Evolutionary conservation across 169 alveolate species (phyloP).

Genomic region (Fabrea salina): DNA sequence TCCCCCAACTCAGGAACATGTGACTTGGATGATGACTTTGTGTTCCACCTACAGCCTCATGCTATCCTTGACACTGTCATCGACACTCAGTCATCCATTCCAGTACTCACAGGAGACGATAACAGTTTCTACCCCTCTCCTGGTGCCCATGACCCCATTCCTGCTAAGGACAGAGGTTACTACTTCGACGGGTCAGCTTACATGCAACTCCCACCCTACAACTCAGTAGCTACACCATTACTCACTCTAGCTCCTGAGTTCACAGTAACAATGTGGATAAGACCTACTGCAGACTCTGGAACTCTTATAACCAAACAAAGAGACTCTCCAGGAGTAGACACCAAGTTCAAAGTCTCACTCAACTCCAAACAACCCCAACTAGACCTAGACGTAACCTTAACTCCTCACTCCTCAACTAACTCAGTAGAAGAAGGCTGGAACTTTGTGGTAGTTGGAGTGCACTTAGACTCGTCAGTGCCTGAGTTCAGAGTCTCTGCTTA

Average conservation of each 20-base stretch:
- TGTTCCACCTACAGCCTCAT: not conserved
- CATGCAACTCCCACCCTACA: not conserved
- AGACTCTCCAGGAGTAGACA: too few species aligned
- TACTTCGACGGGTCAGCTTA: not conserved
- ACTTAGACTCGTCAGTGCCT: too few species aligned
- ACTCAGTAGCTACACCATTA: not conserved
- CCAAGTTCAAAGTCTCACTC: too few species aligned
- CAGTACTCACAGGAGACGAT: not conserved
- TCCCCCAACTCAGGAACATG: not conserved
- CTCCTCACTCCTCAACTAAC: too few species aligned
- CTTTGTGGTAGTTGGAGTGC: too few species aligned
- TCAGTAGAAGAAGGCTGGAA: too few species aligned
- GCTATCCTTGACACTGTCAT: not conserved
- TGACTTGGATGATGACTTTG: not conserved
- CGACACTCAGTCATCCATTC: not conserved
- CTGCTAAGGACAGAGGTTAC: conserved; percentile 10
- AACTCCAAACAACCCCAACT: too few species aligned
- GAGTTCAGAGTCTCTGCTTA: not conserved
- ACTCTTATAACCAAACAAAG: too few species aligned
- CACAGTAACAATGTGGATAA: not conserved
- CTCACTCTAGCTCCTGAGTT: conserved; percentile 4
- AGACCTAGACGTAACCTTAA: too few species aligned
- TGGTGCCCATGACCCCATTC: conserved; percentile 17
- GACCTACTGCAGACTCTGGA: too few species aligned
- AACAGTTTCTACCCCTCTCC: conserved; percentile 11